These are phyloP conservation scores for Cordyceps fumosorosea DNA, from an alignment of 2,329 filamentous ascomycete genomes.

Conservation along the genomic window DNA sequence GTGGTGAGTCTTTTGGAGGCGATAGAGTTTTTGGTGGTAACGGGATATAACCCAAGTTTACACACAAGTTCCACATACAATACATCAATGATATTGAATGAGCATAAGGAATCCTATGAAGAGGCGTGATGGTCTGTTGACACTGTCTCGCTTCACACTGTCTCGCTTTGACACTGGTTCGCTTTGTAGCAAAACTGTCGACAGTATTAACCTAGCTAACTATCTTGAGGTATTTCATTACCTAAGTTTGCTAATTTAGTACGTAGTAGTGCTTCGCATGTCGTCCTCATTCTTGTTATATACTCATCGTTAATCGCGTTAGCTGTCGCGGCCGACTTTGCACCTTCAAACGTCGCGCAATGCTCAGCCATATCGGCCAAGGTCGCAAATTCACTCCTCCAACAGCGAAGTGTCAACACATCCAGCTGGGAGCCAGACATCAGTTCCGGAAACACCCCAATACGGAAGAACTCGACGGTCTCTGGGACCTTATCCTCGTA, in stretches of 20 bases:
- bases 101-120: no score
- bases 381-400: slow-evolving; percentile 3
- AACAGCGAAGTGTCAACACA: slow-evolving; percentile 3
- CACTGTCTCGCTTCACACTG: no score
- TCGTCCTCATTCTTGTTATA: not conserved
- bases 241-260: not conserved
- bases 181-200: no score
- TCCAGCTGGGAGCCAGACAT: not conserved
- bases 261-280: not conserved
- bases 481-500: slow-evolving; percentile 8
- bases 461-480: not conserved
- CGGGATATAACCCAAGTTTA: no score
- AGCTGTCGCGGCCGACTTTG: not conserved
- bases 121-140: no score
- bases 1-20: no score
- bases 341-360: not conserved
- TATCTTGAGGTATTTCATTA: not conserved
- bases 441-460: not conserved
- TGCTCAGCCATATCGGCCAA: slow-evolving; percentile 3
- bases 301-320: not conserved
- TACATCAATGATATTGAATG: no score
- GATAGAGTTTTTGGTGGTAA: no score
- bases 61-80: no score
- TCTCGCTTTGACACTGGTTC: no score
- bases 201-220: no score